Percentiles rank a stretch among this genome's conserved stretches.
phyloP scores from a whole-genome alignment of 176 grass and related monocot species.

The Oryza punctata region DNA sequence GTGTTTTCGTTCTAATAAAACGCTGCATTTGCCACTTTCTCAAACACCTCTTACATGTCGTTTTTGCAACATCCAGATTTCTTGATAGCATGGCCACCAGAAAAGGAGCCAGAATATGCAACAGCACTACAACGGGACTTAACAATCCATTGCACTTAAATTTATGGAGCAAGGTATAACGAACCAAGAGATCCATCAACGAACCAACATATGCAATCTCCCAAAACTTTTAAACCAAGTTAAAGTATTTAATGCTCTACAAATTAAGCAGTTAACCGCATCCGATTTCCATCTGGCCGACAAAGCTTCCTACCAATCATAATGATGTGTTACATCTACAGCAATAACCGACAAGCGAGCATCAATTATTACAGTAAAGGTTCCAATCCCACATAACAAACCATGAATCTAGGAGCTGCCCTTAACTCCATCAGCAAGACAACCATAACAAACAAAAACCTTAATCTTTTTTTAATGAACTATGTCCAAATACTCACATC shows the following conservation, averaged over 20 bases:
- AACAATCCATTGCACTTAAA: background rate
- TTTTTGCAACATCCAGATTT: conserved; percentile 10
- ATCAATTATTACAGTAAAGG: background rate
- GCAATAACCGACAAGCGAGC: background rate
- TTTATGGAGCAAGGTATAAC: background rate
- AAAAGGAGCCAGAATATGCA: background rate
- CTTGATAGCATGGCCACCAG: background rate
- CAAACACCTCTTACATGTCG: background rate
- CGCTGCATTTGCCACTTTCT: background rate
- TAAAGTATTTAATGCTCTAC: background rate
- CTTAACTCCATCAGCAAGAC: background rate
- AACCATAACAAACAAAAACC: background rate
- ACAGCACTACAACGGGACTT: background rate
- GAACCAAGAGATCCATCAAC: conserved; percentile 10
- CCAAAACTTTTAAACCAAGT: conserved; percentile 1
- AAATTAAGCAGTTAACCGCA: background rate
- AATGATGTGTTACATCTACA: background rate
- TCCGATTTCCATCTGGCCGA: background rate
- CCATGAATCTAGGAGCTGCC: background rate
- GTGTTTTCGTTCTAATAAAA: background rate
- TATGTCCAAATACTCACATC: background rate
- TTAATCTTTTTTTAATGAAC: background rate
- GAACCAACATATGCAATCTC: conserved; percentile 12
- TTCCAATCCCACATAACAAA: background rate
- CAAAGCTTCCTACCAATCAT: background rate